Evolutionary conservation across 2,329 filamentous ascomycete species (phyloP).

Genomic region (Colletotrichum higginsianum): DNA sequence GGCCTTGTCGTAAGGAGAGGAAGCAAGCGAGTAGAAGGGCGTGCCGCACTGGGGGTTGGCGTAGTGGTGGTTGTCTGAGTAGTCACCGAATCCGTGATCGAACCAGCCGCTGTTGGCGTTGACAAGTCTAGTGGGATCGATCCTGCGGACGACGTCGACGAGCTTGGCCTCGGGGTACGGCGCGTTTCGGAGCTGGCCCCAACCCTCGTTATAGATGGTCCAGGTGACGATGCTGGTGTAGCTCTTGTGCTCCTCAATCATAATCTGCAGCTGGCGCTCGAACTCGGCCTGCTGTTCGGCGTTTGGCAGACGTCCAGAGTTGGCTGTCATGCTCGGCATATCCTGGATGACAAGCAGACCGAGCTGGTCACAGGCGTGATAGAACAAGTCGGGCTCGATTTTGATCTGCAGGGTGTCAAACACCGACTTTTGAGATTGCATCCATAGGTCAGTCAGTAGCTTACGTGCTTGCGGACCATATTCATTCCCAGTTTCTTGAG

Average conservation of each 20-base stretch:
- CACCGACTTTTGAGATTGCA: neutral
- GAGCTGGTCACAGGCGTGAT: conserved; percentile 76
- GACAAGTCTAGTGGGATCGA: conserved; percentile 77
- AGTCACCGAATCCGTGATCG: conserved; percentile 79
- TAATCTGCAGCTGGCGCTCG: conserved; percentile 71
- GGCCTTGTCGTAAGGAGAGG: conserved; percentile 68
- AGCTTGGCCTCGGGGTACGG: conserved; percentile 71
- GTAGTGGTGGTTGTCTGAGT: conserved; percentile 80
- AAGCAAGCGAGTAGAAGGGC: conserved; percentile 74
- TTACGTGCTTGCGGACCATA: conserved; percentile 78
- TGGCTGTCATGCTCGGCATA: conserved; percentile 73
- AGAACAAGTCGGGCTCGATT: conserved; percentile 77
- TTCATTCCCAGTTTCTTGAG: conserved; percentile 79
- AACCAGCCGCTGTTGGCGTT: conserved; percentile 76
- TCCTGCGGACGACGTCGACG: conserved; percentile 65
- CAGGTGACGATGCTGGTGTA: conserved; percentile 77
- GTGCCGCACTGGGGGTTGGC: conserved; percentile 79
- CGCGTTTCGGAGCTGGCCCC: conserved; percentile 70
- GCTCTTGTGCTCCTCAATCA: conserved; percentile 75
- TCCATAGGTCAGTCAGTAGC: conserved; percentile 44
- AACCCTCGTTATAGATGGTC: conserved; percentile 81
- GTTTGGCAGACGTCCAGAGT: conserved; percentile 53
- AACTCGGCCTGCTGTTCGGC: conserved; percentile 74
- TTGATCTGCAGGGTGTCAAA: conserved; percentile 66
- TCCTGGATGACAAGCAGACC: conserved; percentile 79